A percentile compares a stretch with the other conserved stretches of the same genome.
phyloP scores from a whole-genome alignment of 2,329 filamentous ascomycete genomes.

The Aspergillus sp. region DNA sequence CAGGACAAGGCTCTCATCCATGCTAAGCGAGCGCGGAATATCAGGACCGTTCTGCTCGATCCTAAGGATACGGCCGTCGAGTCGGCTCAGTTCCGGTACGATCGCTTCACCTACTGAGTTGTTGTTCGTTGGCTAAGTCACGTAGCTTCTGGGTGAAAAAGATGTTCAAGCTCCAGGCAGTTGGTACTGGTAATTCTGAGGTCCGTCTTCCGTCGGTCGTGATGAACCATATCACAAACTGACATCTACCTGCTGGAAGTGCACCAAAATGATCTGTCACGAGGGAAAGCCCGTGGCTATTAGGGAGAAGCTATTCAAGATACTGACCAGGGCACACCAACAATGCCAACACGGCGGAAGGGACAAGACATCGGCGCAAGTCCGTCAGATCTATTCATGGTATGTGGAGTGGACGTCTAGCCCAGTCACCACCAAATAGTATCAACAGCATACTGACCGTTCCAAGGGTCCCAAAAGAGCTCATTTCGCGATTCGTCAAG shows the following conservation, averaged over 20 bases:
- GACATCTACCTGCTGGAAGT: constrained; percentile 21
- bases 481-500: constrained; percentile 53
- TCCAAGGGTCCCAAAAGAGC: constrained; percentile 50
- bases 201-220: constrained; percentile 26
- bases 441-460: neutral
- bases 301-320: constrained; percentile 51
- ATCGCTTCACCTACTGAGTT: neutral
- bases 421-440: neutral
- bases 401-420: constrained; percentile 30
- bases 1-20: constrained; percentile 54
- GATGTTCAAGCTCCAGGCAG: constrained; percentile 49
- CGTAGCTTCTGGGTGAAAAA: constrained; percentile 54
- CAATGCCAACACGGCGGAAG: constrained; percentile 53
- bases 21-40: constrained; percentile 48
- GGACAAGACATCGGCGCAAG: constrained; percentile 53
- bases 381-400: constrained; percentile 52
- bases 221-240: constrained; percentile 1
- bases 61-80: constrained; percentile 52
- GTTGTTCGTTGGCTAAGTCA: neutral
- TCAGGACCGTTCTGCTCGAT: constrained; percentile 47
- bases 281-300: constrained; percentile 54
- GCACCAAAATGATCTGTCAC: constrained; percentile 47
- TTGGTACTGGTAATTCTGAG: constrained; percentile 37
- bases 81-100: constrained; percentile 51
- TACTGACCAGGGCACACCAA: constrained; percentile 50